A percentile compares a stretch with the other conserved stretches of the same genome.
These are phyloP conservation scores for Ophiostoma sp. DNA, from an alignment of 2,329 filamentous ascomycete genomes.

Conservation along the genomic window DNA sequence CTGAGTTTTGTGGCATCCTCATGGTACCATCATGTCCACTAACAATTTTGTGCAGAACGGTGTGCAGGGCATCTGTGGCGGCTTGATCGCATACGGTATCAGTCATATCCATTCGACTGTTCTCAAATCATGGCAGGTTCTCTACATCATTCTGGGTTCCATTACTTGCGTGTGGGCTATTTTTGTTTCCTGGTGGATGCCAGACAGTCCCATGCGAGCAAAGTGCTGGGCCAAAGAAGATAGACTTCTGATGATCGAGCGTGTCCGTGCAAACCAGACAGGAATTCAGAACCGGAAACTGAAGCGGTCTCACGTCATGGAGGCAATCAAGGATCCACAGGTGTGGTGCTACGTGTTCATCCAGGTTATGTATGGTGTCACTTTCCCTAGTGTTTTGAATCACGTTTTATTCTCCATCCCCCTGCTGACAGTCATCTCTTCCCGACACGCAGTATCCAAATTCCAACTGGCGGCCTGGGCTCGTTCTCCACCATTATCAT, in stretches of 20 bases:
- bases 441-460: constrained; percentile 51
- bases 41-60: constrained; percentile 53
- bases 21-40: background rate
- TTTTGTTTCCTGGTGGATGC: constrained; percentile 64
- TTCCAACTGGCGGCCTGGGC: constrained; percentile 71
- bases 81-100: constrained; percentile 66
- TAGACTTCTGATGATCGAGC: constrained; percentile 63
- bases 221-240: constrained; percentile 67
- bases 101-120: constrained; percentile 53
- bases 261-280: constrained; percentile 61
- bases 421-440: background rate
- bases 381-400: background rate
- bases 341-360: constrained; percentile 65
- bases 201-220: constrained; percentile 70
- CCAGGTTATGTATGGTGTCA: constrained; percentile 50
- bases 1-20: too few species aligned
- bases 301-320: constrained; percentile 48
- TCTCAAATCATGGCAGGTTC: constrained; percentile 66
- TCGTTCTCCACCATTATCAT: constrained; percentile 76
- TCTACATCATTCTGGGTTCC: constrained; percentile 65
- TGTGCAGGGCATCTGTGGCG: constrained; percentile 69
- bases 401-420: background rate
- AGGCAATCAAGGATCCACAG: constrained; percentile 64
- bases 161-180: constrained; percentile 64
- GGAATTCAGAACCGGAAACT: constrained; percentile 58